Evolutionary conservation across 768 basidiomycete genomes (phyloP).

Genomic region (Inosperma sp.): DNA sequence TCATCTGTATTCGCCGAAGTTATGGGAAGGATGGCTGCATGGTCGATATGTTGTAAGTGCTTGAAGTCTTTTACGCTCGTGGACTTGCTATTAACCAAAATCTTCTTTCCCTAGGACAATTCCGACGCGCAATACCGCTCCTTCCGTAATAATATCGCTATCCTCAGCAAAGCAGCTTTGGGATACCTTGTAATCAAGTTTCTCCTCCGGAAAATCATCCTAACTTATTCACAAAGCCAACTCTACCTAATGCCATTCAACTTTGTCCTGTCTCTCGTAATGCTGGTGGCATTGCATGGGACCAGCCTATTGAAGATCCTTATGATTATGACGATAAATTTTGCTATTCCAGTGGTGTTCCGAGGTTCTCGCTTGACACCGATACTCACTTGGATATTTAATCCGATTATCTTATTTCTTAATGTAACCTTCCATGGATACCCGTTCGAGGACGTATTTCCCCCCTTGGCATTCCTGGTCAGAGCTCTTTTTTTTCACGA

Average conservation of each 20-base stretch:
- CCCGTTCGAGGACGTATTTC: constrained; percentile 50
- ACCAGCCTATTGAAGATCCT: constrained; percentile 74
- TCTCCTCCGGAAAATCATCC: constrained; percentile 37
- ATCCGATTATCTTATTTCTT: constrained; percentile 63
- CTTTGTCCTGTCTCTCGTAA: constrained; percentile 53
- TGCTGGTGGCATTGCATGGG: constrained; percentile 78
- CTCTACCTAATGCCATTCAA: constrained; percentile 52
- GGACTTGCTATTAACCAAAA: constrained; percentile 7
- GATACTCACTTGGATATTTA: constrained; percentile 72
- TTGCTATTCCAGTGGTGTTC: constrained; percentile 47
- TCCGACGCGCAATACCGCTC: constrained; percentile 88
- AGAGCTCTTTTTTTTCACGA: constrained; percentile 25
- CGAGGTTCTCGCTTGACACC: constrained; percentile 44
- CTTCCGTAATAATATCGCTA: constrained; percentile 76
- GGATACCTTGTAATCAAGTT: constrained; percentile 56
- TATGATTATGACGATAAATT: constrained; percentile 67
- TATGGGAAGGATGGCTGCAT: constrained; percentile 78
- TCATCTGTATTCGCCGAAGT: constrained; percentile 45
- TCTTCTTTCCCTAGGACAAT: constrained; percentile 59
- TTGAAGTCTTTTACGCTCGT: constrained; percentile 2
- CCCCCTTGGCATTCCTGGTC: constrained; percentile 59
- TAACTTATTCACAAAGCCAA: constrained; percentile 22
- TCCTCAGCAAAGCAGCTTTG: constrained; percentile 45
- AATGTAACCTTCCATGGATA: constrained; percentile 80
- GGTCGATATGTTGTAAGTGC: constrained; percentile 69